Evolutionary conservation across 768 basidiomycete genomes (phyloP).

Genomic region (Amanita rimosa): DNA sequence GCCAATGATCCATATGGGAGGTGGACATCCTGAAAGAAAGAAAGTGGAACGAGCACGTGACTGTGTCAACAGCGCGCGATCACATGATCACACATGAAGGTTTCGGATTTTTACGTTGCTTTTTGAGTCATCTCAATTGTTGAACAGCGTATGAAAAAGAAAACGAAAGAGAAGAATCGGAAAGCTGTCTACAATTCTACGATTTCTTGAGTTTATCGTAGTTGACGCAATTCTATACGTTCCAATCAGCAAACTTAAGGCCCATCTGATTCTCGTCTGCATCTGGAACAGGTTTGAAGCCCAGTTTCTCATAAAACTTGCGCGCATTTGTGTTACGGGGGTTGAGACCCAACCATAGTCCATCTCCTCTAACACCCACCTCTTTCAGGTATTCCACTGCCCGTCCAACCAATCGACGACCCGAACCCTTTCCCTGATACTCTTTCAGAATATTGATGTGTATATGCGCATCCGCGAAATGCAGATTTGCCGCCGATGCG

Average conservation of each 20-base stretch:
- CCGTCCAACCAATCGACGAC: slow-evolving; percentile 44
- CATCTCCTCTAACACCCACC: slow-evolving; percentile 26
- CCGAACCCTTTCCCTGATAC: slow-evolving; percentile 63
- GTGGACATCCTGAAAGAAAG: neutral
- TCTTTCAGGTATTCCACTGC: slow-evolving; percentile 44
- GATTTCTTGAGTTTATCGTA: no score
- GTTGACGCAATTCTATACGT: neutral
- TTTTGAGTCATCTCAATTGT: no score
- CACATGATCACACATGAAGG: no score
- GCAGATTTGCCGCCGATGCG: slow-evolving; percentile 41
- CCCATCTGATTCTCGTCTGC: slow-evolving; percentile 41
- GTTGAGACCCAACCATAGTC: slow-evolving; percentile 63
- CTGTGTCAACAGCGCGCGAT: no score
- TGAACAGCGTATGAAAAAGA: no score
- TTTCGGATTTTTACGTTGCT: no score
- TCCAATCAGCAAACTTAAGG: slow-evolving; percentile 34
- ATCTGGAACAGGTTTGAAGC: slow-evolving; percentile 47
- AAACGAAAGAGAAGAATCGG: no score
- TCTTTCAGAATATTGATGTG: slow-evolving; percentile 63
- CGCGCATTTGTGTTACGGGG: slow-evolving; percentile 48
- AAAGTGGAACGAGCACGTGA: neutral
- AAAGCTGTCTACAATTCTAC: no score
- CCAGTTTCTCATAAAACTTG: slow-evolving; percentile 50
- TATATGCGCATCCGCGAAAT: slow-evolving; percentile 62
- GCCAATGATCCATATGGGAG: neutral